These are phyloP conservation scores for Penicillium fuscoglaucum DNA, from an alignment of 2,329 filamentous ascomycete genomes.

Conservation along the genomic window DNA sequence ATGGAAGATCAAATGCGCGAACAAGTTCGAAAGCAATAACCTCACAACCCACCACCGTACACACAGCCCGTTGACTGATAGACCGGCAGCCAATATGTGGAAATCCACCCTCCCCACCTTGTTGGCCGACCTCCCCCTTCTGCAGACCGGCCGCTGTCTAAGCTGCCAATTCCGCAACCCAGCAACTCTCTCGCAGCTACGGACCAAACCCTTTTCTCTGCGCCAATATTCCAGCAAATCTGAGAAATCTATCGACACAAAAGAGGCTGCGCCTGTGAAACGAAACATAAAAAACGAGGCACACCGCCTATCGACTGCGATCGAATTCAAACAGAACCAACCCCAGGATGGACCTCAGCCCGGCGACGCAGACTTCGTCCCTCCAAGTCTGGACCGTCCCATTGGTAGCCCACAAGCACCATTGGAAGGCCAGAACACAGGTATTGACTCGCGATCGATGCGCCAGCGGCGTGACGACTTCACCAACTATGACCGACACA, in stretches of 20 bases:
- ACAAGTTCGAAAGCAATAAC: background rate
- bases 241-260: conserved; percentile 4
- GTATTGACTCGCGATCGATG: conserved; percentile 67
- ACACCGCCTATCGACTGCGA: conserved; percentile 11
- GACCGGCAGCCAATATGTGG: conserved; percentile 29
- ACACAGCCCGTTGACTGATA: background rate
- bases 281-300: conserved; percentile 2
- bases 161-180: conserved; percentile 38
- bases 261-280: background rate
- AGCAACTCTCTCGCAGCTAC: conserved; percentile 18
- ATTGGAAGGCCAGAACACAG: conserved; percentile 75
- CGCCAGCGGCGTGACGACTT: conserved; percentile 75
- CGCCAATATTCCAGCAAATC: conserved; percentile 33
- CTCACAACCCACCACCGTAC: background rate
- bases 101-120: conserved; percentile 25
- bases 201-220: conserved; percentile 21
- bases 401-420: conserved; percentile 80
- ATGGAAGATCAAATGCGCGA: conserved; percentile 1
- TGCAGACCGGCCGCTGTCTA: conserved; percentile 35
- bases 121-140: conserved; percentile 26
- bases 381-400: conserved; percentile 63
- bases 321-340: conserved; percentile 34
- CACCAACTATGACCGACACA: conserved; percentile 79
- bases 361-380: conserved; percentile 49
- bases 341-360: conserved; percentile 25